These are phyloP conservation scores for Euclidium syriacum DNA, from an alignment of 345 rosid species.

Conservation along the genomic window DNA sequence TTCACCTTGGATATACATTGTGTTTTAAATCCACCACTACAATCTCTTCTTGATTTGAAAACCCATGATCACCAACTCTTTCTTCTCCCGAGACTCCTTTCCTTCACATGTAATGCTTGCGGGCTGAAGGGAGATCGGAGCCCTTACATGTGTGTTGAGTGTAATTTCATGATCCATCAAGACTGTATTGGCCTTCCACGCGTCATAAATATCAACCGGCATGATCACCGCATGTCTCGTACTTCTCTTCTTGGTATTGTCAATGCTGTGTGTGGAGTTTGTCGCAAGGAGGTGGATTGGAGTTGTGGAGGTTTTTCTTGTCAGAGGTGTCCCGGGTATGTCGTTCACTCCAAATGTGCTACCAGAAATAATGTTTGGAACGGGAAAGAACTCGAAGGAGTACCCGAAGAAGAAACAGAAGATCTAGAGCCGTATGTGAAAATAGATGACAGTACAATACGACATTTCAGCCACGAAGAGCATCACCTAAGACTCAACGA, in stretches of 20 bases:
- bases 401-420: background rate
- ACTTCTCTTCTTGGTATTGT: background rate
- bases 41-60: background rate
- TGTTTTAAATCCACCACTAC: background rate
- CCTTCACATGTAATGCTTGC: background rate
- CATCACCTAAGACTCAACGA: background rate
- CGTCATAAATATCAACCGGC: background rate
- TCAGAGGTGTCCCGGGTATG: background rate
- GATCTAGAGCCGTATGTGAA: background rate
- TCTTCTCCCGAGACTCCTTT: background rate
- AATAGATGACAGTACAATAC: background rate
- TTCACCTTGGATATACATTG: background rate
- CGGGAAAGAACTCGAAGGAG: background rate
- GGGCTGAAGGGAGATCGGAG: constrained; percentile 7
- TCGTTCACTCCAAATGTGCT: background rate
- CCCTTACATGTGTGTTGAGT: background rate
- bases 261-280: background rate
- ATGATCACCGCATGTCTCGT: background rate
- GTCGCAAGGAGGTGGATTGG: background rate
- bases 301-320: background rate
- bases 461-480: constrained; percentile 6
- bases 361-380: background rate
- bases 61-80: constrained; percentile 2
- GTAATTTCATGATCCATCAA: background rate
- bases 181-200: background rate